phyloP scores from a whole-genome alignment of 2,329 filamentous ascomycete genomes.

The Colletotrichum coccodes region DNA sequence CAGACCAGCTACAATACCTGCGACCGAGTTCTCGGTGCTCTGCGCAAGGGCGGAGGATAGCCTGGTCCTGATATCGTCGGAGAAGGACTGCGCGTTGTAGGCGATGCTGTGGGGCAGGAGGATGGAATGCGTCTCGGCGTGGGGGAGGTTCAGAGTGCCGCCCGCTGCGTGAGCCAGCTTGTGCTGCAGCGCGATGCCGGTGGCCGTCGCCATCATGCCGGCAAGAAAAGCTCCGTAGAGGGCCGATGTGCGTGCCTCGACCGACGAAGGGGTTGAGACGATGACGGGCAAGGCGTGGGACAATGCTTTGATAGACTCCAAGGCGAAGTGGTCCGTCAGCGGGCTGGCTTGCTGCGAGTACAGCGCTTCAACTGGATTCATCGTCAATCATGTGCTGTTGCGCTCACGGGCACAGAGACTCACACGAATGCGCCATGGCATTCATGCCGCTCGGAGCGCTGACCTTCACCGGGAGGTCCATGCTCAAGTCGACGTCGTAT shows the following conservation, averaged over 20 bases:
- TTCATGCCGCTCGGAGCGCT: constrained; percentile 30
- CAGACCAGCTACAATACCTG: constrained; percentile 25
- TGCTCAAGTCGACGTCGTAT: constrained; percentile 30
- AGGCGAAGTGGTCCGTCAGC: constrained; percentile 21
- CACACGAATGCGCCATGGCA: constrained; percentile 32
- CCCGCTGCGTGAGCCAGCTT: constrained; percentile 30
- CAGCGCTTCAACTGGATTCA: constrained; percentile 23
- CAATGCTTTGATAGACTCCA: constrained; percentile 31
- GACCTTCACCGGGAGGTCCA: constrained; percentile 29
- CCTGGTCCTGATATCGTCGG: background rate
- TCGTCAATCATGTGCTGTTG: background rate
- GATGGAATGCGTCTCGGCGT: constrained; percentile 32
- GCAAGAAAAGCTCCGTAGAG: constrained; percentile 32
- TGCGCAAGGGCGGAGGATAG: constrained; percentile 18
- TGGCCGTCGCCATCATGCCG: constrained; percentile 19
- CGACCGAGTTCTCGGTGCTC: constrained; percentile 14
- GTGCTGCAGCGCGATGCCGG: constrained; percentile 30
- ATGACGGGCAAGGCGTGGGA: constrained; percentile 60
- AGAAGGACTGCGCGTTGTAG: constrained; percentile 15
- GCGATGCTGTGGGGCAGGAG: constrained; percentile 30
- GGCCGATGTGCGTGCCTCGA: constrained; percentile 51
- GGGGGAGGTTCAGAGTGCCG: constrained; percentile 27
- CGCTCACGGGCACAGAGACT: background rate
- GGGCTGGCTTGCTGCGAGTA: constrained; percentile 30
- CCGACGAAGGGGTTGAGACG: constrained; percentile 53